These are phyloP conservation scores for Aspergillus carbonarius DNA, from an alignment of 2,329 filamentous ascomycete species.

Conservation along the genomic window DNA sequence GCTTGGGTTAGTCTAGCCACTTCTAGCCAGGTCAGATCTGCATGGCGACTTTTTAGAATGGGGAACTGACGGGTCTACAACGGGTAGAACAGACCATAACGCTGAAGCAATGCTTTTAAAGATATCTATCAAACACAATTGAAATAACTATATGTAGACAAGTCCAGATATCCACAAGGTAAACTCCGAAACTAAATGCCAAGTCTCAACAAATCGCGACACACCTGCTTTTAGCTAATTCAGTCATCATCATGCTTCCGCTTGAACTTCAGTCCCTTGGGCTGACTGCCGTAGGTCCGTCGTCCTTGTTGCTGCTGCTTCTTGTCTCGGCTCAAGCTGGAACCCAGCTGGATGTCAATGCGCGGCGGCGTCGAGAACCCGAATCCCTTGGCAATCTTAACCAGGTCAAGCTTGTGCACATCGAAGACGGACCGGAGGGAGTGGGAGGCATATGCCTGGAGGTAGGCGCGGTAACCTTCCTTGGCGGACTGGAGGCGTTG, in stretches of 20 bases:
- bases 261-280: conserved; percentile 61
- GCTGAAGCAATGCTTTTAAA: neutral
- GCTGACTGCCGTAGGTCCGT: conserved; percentile 76
- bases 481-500: conserved; percentile 55
- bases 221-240: conserved; percentile 8
- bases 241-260: conserved; percentile 43
- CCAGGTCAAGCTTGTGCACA: conserved; percentile 75
- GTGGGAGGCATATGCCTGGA: conserved; percentile 92
- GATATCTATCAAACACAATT: neutral
- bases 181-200: conserved; percentile 17
- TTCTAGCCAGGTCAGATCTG: neutral
- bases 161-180: conserved; percentile 9
- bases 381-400: conserved; percentile 81
- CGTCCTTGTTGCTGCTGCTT: conserved; percentile 61
- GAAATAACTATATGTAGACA: conserved; percentile 3
- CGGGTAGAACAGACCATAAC: neutral
- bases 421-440: conserved; percentile 80
- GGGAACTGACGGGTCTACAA: neutral
- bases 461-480: conserved; percentile 80
- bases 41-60: neutral
- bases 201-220: conserved; percentile 6
- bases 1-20: no score
- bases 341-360: conserved; percentile 74
- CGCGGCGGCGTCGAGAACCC: conserved; percentile 75
- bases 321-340: conserved; percentile 73